Conservation (phyloP, 331 rosid genomes). For the Spiraea crenata region DNA sequence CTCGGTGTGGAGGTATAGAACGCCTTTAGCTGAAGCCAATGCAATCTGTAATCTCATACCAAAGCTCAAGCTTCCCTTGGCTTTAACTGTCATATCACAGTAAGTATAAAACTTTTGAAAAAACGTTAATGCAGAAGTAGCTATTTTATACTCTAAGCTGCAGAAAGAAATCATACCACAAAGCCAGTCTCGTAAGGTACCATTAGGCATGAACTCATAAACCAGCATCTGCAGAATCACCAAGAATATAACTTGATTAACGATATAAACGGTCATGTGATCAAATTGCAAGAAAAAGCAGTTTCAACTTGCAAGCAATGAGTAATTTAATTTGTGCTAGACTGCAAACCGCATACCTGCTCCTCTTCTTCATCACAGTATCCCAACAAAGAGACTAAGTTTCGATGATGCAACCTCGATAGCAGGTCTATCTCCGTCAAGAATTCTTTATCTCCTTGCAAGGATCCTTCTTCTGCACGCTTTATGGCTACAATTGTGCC, state of each 20-base stretch:
- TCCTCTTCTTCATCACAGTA: conserved; percentile 78
- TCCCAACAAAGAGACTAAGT: conserved; percentile 73
- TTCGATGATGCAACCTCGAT: conserved; percentile 84
- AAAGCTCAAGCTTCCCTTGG: conserved; percentile 44
- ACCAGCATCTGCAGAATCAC: conserved; percentile 71
- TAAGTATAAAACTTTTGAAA: not conserved
- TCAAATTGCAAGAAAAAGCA: not conserved
- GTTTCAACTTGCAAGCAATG: not conserved
- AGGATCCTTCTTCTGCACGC: conserved; percentile 74
- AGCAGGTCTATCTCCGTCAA: conserved; percentile 84
- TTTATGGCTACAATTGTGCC: conserved; percentile 63
- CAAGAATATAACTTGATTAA: conserved; percentile 8
- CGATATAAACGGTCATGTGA: not conserved
- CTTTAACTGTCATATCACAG: conserved; percentile 43
- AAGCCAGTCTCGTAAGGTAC: conserved; percentile 77
- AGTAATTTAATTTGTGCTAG: not conserved
- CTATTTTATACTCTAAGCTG: not conserved
- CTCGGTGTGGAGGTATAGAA: conserved; percentile 81
- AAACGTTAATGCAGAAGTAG: not conserved
- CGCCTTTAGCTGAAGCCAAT: conserved; percentile 75
- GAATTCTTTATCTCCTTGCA: conserved; percentile 85
- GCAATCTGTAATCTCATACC: conserved; percentile 58
- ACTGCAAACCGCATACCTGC: conserved; percentile 47
- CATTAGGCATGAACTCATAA: conserved; percentile 85
- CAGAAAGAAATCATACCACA: conserved; percentile 41